Conservation (phyloP, 2,329 filamentous ascomycete species). For the Cercospora sp. region DNA sequence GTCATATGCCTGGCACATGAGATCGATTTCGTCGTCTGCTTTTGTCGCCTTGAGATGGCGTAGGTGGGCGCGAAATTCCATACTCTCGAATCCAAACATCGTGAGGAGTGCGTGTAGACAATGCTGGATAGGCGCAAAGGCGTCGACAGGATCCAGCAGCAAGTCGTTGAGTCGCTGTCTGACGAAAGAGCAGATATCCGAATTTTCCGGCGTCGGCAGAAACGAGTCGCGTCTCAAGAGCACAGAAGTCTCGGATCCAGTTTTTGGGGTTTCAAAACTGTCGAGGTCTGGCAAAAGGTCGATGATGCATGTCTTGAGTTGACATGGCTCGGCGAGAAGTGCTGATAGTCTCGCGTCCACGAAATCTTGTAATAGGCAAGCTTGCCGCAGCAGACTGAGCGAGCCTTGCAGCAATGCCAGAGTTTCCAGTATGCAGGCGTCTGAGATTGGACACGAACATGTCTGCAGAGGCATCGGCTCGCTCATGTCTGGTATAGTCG, state of each 20-base stretch:
- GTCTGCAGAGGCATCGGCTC: slow-evolving; percentile 2
- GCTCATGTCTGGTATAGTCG: slow-evolving; percentile 6
- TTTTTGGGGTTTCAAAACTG: not conserved
- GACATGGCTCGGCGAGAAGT: not conserved
- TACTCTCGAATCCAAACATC: not conserved
- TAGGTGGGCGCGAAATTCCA: not conserved
- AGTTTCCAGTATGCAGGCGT: slow-evolving; percentile 9
- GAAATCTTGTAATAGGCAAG: not conserved
- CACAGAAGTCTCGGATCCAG: not conserved
- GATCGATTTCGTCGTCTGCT: not conserved
- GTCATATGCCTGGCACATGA: slow-evolving; percentile 14
- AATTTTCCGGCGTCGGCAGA: not conserved
- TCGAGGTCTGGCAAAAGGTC: not conserved
- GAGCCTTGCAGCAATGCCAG: slow-evolving; percentile 13
- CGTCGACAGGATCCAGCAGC: slow-evolving; percentile 4
- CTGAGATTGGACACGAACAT: slow-evolving; percentile 6
- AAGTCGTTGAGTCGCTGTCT: slow-evolving; percentile 4
- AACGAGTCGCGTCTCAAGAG: slow-evolving; percentile 7
- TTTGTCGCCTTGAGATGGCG: not conserved
- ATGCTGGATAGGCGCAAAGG: slow-evolving; percentile 10
- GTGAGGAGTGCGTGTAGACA: not conserved
- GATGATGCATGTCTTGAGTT: slow-evolving; percentile 2
- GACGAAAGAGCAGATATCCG: slow-evolving; percentile 10
- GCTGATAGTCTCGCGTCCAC: not conserved
- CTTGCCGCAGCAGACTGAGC: not conserved